Evolutionary conservation across 225 moss, liverwort and hornwort genomes (phyloP), one percentile per base, ranked within the genome.

Genomic region (Polytrichum formosum): DNA sequence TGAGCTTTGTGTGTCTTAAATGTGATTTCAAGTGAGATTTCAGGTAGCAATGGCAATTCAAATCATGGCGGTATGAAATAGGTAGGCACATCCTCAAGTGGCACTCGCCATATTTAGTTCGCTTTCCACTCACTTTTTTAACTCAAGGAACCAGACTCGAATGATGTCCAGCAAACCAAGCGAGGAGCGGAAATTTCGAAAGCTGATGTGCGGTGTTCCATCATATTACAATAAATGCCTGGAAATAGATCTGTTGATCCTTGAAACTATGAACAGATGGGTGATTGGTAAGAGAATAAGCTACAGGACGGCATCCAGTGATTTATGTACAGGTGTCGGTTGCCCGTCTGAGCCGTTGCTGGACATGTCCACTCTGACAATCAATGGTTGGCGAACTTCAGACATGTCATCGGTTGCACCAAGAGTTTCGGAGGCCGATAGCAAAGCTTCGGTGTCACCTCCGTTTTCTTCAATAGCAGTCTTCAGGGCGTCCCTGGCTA

Each of bases 391-490:
- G 22, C 72, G 78, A 66, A 53, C 72, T 65, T 82, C 82, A 1
- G 82, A 69, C 28, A 78, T 64, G 5, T 22, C 6, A 4, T 78
- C 78, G 13, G 68, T 20, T 17, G 56, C 72, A 25, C 68, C 78
- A 29, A 78, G 13, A 72, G 82, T 35, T 22, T 82, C 82, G 26
- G 66, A 69, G 69, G 65, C 61, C 21, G 61, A 29, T 54, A 72
- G 62, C 55, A 82, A 69, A 17, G 82, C 54, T 33, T 75, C 78
- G n/a, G 69, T 68, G 2, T 69, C 62, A 7, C 56, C 75, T 37
- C 69, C 78, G 46, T 46, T 75, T 46, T 82, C 82, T 27, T 78
- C 75, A 30, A 82, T 82, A 29, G 82, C 82, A 66, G 67, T 82
- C 16, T 72, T 72, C 0, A 82, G 75, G 5, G 82, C 82, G 19